Evolutionary conservation across 1,284 basidiomycete genomes (phyloP).

Genomic region (Fomes fomentarius): DNA sequence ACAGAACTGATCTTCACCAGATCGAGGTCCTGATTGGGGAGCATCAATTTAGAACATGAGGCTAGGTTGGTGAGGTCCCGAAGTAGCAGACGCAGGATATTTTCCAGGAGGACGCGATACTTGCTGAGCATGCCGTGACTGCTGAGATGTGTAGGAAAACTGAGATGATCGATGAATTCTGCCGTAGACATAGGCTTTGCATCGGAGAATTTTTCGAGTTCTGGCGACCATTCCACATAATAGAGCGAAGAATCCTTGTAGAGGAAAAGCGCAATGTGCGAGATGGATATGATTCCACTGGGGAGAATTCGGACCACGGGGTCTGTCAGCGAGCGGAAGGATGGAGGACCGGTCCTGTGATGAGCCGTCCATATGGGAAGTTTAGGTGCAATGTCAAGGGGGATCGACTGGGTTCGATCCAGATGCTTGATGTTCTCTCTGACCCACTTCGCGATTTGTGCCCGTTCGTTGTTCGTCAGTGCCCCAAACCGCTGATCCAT

Average conservation of each 20-base stretch:
- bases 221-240: neutral
- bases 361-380: constrained; percentile 14
- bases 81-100: neutral
- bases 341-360: neutral
- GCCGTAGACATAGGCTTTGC: neutral
- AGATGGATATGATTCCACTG: neutral
- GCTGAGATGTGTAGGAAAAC: neutral
- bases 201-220: neutral
- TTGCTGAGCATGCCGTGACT: too few species aligned
- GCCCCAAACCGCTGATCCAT: neutral
- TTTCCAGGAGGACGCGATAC: neutral
- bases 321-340: constrained; percentile 1
- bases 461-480: neutral
- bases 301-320: constrained; percentile 5
- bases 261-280: neutral
- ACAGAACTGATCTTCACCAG: neutral
- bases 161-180: neutral
- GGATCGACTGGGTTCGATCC: neutral
- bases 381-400: neutral
- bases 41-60: neutral
- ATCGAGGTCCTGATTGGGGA: neutral
- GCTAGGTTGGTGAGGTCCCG: neutral
- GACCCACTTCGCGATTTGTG: neutral
- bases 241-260: neutral
- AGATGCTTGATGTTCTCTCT: neutral